Conservation (phyloP, 2,329 filamentous ascomycete genomes). For the Trichophyton equinum region DNA sequence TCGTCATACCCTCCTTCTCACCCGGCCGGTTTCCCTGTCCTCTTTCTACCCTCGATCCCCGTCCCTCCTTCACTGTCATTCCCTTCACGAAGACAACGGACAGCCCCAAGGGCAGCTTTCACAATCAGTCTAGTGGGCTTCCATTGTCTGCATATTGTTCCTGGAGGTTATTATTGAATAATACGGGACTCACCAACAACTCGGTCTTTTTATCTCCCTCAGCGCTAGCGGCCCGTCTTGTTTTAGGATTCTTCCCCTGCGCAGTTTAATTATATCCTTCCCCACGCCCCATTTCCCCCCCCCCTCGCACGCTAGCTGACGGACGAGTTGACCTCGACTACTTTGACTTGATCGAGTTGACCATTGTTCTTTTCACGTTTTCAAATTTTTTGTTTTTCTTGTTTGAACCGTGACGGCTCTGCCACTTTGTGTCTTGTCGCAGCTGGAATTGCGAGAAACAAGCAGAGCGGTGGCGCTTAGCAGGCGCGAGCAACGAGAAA, state of each 20-base stretch:
- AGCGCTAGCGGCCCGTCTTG: not conserved
- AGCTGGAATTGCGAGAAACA: not conserved
- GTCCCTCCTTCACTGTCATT: not conserved
- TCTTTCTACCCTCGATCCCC: not conserved
- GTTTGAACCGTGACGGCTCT: not conserved
- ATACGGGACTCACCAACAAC: not conserved
- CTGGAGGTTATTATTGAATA: not conserved
- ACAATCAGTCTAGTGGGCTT: too few species aligned
- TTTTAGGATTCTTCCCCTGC: not conserved
- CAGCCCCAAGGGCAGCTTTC: too few species aligned
- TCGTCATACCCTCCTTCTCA: not conserved
- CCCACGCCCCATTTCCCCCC: not conserved
- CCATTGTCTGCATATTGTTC: too few species aligned
- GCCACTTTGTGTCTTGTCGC: not conserved
- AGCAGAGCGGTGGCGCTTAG: too few species aligned
- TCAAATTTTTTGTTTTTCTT: not conserved
- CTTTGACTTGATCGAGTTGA: not conserved
- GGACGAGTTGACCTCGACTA: not conserved
- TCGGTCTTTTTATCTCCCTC: not conserved
- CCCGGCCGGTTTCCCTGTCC: not conserved
- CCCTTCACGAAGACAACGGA: not conserved
- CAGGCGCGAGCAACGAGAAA: too few species aligned
- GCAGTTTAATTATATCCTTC: not conserved
- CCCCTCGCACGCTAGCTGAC: not conserved
- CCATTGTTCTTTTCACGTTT: not conserved